These are phyloP conservation scores for Fomes fomentarius DNA, from an alignment of 1,284 basidiomycete species.

Conservation along the genomic window DNA sequence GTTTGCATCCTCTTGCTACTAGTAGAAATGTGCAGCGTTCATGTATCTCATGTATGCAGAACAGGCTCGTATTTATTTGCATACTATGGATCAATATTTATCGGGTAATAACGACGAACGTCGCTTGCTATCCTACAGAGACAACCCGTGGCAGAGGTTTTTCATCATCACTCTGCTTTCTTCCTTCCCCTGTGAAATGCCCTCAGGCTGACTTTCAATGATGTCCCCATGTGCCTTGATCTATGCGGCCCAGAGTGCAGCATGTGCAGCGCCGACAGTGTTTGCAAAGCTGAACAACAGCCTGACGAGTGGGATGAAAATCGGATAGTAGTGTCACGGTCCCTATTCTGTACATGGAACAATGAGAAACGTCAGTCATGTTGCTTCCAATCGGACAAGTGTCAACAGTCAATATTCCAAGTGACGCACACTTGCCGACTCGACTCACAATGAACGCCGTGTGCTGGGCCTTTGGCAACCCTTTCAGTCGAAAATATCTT, in stretches of 20 bases:
- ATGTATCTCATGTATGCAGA: too few relatives aligned
- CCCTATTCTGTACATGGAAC: slow-evolving; percentile 51
- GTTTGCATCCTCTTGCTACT: too few relatives aligned
- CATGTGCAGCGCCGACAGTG: slow-evolving; percentile 68
- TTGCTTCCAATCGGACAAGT: neutral
- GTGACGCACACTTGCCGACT: slow-evolving; percentile 46
- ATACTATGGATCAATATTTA: too few relatives aligned
- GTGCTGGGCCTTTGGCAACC: slow-evolving; percentile 47
- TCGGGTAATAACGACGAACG: too few relatives aligned
- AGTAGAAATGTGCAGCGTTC: too few relatives aligned
- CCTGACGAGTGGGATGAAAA: slow-evolving; percentile 62
- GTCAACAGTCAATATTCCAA: slow-evolving; percentile 40
- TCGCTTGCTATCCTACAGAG: too few relatives aligned
- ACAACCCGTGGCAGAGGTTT: too few relatives aligned
- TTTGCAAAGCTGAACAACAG: slow-evolving; percentile 57
- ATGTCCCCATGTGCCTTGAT: slow-evolving; percentile 48
- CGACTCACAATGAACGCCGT: slow-evolving; percentile 56
- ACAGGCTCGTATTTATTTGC: too few relatives aligned
- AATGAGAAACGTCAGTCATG: neutral
- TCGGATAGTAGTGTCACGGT: slow-evolving; percentile 60
- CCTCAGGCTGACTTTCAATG: slow-evolving; percentile 25
- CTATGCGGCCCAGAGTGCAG: slow-evolving; percentile 74
- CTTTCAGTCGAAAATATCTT: slow-evolving; percentile 74
- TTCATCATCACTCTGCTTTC: slow-evolving; percentile 1
- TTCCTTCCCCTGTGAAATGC: neutral